Base-by-base conservation (phyloP, 2,329 filamentous ascomycete species). In the Calonectria pseudoturangicola region DNA sequence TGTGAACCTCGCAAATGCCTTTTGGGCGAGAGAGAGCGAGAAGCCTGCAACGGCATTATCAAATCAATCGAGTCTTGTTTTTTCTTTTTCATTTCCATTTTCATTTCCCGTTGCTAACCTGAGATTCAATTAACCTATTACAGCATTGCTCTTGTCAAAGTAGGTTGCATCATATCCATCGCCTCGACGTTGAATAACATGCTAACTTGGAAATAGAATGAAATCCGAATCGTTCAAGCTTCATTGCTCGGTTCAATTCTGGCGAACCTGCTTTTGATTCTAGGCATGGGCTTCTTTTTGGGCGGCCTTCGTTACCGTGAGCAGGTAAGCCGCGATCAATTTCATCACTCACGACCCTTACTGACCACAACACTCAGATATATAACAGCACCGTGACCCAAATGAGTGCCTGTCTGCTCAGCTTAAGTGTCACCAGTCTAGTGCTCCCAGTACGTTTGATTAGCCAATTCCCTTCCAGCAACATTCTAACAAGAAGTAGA, bases 371-470 rank as follows among this genome's bases (percentile, higher is more conserved):
- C 13, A 4, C 36, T 7, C 67, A 94, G 91, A 93, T 98, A 74
- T 98, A 98, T 86, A 98, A 98, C 85, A 97, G 92, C 85, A 98
- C 95, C 27, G 95, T 98, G 71, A 98, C 95, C 0, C 95, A 98
- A 83, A 98, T 98, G 95, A 98, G 95, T 82, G 96, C 96, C 65
- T 98, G 95, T 85, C 88, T 98, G 78, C 90, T 98, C 77, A 97
- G 95, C 87, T 85, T 98, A 84, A 96, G 94, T 81, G 96, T 98
- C 73, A 96, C 95, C 85, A 98, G 95, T 86, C 88, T 98, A 27
- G 89, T 98, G 30, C 86, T 98, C 15, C 95, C 96, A 1, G 93
- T 94, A 85, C 78, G 90, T 84, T 15, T 6, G 27, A 47, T n/a
- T 16, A 7, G 1, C 12, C 27, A 33, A n/a, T 39, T 51, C 43